A percentile compares a stretch with the other conserved stretches of the same genome.
phyloP scores from a whole-genome alignment of 169 alveolate genomes.

The Theileria sp. region DNA sequence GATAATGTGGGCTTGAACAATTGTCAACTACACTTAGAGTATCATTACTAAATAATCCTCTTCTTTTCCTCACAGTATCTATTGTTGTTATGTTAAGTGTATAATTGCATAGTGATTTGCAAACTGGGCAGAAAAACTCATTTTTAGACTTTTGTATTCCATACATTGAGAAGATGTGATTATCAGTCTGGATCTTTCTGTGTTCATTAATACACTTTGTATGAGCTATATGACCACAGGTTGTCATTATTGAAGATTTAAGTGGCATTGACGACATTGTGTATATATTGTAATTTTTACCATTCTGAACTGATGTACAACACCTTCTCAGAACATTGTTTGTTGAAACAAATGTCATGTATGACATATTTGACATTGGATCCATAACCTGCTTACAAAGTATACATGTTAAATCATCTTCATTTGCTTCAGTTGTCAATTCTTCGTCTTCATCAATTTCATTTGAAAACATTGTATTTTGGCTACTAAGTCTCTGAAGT shows the following conservation, averaged over 20 bases:
- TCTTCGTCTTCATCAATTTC: conserved; percentile 5
- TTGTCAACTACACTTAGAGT: neutral
- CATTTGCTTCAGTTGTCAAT: neutral
- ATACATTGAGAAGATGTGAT: neutral
- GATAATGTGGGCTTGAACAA: neutral
- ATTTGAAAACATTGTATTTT: conserved; percentile 12
- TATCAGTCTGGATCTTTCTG: conserved; percentile 3
- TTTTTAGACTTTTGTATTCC: conserved; percentile 22
- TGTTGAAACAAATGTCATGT: conserved; percentile 39
- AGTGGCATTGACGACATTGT: conserved; percentile 40
- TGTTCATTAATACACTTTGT: conserved; percentile 40
- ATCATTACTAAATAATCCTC: neutral
- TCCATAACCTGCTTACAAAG: conserved; percentile 49
- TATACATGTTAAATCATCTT: conserved; percentile 38
- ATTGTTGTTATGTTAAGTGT: conserved; percentile 32
- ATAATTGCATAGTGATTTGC: conserved; percentile 61
- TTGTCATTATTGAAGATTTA: conserved; percentile 40
- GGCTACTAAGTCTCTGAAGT: conserved; percentile 18
- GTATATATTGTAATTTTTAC: conserved; percentile 16
- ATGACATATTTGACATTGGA: conserved; percentile 12
- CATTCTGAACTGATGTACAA: conserved; percentile 8
- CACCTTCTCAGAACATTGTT: conserved; percentile 55
- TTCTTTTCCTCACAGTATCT: neutral
- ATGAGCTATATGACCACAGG: conserved; percentile 63
- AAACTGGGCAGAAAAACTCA: conserved; percentile 61